phyloP scores from a whole-genome alignment of 2,329 filamentous ascomycete genomes.

The Talaromyces sp. region DNA sequence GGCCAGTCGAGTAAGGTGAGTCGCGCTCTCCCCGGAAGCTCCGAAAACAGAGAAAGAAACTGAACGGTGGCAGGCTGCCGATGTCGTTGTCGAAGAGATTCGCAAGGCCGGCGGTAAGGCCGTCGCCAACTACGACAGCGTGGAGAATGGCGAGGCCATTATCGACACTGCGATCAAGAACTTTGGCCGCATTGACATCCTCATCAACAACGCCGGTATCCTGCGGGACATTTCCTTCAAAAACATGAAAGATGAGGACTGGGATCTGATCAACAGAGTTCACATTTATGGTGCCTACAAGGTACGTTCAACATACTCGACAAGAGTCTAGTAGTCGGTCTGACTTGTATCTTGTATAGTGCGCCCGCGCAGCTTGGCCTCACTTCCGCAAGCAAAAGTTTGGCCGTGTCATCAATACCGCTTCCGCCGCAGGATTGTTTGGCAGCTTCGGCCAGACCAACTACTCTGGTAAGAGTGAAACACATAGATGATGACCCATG shows the following conservation, averaged over 20 bases:
- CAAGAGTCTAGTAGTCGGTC: neutral
- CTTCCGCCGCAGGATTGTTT: conserved; percentile 92
- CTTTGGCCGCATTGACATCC: conserved; percentile 72
- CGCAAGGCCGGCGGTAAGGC: conserved; percentile 87
- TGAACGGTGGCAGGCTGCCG: conserved; percentile 54
- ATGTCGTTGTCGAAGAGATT: conserved; percentile 46
- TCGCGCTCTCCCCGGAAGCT: neutral
- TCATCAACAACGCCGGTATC: conserved; percentile 98
- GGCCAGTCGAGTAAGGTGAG: conserved; percentile 77
- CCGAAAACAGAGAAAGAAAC: neutral
- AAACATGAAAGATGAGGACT: conserved; percentile 96
- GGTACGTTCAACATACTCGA: conserved; percentile 24
- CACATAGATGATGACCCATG: neutral
- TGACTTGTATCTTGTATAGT: conserved; percentile 42
- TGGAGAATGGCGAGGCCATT: conserved; percentile 84
- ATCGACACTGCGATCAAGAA: conserved; percentile 59
- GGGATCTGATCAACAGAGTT: conserved; percentile 90
- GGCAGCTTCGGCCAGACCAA: conserved; percentile 94
- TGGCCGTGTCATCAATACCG: conserved; percentile 91
- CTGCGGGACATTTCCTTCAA: conserved; percentile 94
- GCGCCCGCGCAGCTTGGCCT: conserved; percentile 88
- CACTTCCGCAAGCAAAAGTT: conserved; percentile 99
- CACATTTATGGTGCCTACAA: conserved; percentile 94
- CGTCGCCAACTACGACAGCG: conserved; percentile 88
- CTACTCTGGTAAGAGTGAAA: conserved; percentile 61